Base-by-base conservation (phyloP, 192 early-diverging fungal species). In the Pilobolus umbonatus region DNA sequence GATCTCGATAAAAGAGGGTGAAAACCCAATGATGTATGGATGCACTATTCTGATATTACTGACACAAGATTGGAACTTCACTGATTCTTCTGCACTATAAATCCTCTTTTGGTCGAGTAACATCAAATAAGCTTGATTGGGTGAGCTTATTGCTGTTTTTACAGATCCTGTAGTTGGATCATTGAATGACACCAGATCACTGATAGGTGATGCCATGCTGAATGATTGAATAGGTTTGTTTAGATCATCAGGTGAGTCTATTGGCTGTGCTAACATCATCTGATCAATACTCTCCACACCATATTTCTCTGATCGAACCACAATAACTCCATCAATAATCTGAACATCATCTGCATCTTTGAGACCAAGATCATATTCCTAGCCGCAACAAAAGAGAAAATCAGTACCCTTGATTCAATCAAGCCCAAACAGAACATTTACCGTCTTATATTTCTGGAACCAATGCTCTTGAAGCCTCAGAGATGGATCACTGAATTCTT, bases 1-100 rank as follows among this genome's bases (percentile, higher is more conserved):
- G 34, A 64, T 36, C 29, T 64, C 62, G 15, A 64, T 55, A 5
- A 64, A 35, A 43, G 7, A 49, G 19, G 30, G 10, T 15, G 62
- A 55, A 56, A 64, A 39, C 2, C 38, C 15, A 12, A 64, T 17
- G 9, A 64, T 15, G 12, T 57, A 64, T 8, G 39, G 53, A 30
- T 57, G 25, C 26, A 56, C 30, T 3, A 48, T 5, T 12, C 43
- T 26, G 15, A 64, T 46, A 8, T 22, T 0, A 14, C 36, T 32
- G 15, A 46, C 62, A 26, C 24, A 5, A 22, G 46, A 40, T 12
- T 65, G 56, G 43, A 59, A 59, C 21, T 8, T 14, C 35, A 54
- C 38, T 11, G 8, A 14, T 4, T 32, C 39, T 17, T 17, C 14
- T 0, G 15, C 39, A 5, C 19, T 35, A 8, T 5, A 17, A 42